phyloP scores from a whole-genome alignment of 352 stramenopile species.

The Globisporangium nodosum region DNA sequence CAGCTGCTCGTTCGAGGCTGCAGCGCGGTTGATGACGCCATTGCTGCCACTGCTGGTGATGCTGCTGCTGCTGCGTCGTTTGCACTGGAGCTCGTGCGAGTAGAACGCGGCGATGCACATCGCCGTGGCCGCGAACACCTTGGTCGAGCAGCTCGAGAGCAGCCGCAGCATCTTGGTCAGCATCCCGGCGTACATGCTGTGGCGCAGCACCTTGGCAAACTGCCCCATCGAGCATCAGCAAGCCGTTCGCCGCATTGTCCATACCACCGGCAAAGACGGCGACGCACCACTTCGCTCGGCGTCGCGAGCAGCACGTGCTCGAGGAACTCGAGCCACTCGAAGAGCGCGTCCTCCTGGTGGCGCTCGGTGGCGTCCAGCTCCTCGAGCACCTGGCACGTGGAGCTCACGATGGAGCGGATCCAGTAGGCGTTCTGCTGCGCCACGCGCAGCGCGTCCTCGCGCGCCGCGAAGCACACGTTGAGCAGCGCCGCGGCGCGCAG shows the following conservation, averaged over 20 bases:
- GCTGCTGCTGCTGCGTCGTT: background rate
- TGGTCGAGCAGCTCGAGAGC: constrained; percentile 46
- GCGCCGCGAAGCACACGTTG: constrained; percentile 34
- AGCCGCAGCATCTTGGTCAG: constrained; percentile 58
- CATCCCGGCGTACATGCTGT: constrained; percentile 57
- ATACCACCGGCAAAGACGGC: background rate
- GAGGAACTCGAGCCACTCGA: constrained; percentile 61
- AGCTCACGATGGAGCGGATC: constrained; percentile 66
- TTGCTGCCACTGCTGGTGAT: background rate
- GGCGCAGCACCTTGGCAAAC: constrained; percentile 33
- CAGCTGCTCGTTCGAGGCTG: background rate
- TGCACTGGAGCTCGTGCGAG: constrained; percentile 33
- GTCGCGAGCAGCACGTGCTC: constrained; percentile 43
- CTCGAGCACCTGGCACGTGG: constrained; percentile 58
- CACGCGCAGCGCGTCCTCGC: constrained; percentile 18
- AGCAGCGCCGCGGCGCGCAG: constrained; percentile 57
- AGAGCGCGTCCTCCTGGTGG: constrained; percentile 39
- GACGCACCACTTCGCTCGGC: constrained; percentile 23
- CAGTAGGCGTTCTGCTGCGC: constrained; percentile 26
- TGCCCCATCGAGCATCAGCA: constrained; percentile 4
- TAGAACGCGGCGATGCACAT: constrained; percentile 57
- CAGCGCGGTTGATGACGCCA: too few species aligned
- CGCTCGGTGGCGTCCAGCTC: constrained; percentile 38
- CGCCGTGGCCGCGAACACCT: constrained; percentile 58
- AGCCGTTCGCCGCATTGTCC: background rate